These are phyloP conservation scores for Ormosia emarginata DNA, from an alignment of 306 rosid species.

Conservation along the genomic window DNA sequence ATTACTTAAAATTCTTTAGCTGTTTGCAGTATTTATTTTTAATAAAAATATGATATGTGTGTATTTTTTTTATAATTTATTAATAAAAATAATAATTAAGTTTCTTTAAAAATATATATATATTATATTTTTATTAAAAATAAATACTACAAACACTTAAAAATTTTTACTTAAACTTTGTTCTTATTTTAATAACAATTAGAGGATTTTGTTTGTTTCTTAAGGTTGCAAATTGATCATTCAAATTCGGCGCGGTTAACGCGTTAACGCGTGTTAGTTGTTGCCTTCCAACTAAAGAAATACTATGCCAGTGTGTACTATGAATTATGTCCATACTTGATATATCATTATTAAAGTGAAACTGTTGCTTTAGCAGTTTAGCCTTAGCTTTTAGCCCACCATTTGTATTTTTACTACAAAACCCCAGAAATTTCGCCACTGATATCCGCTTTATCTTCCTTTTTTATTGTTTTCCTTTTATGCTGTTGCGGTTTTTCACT, in stretches of 20 bases:
- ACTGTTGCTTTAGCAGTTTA: neutral
- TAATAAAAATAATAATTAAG: too few species aligned
- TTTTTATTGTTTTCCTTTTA: neutral
- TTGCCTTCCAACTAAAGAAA: slow-evolving; percentile 31
- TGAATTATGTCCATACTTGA: neutral
- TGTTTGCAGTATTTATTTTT: too few species aligned
- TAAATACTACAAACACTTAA: too few species aligned
- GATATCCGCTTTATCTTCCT: neutral
- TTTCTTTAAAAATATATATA: too few species aligned
- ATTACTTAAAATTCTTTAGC: too few species aligned
- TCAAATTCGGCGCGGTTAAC: slow-evolving; percentile 31
- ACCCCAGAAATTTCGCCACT: slow-evolving; percentile 11
- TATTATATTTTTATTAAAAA: too few species aligned
- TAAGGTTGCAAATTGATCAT: slow-evolving; percentile 1
- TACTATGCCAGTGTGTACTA: neutral
- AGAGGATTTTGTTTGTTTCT: neutral
- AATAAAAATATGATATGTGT: too few species aligned
- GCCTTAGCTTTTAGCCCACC: neutral
- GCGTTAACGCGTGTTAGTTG: slow-evolving; percentile 49
- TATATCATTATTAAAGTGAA: slow-evolving; percentile 10
- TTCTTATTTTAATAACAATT: neutral
- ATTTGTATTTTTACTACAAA: neutral
- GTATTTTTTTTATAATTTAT: too few species aligned
- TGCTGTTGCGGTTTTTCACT: neutral
- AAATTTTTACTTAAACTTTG: too few species aligned